Evolutionary conservation across 108 stramenopile species (phyloP).

Genomic region (Bacterosira constricta): DNA sequence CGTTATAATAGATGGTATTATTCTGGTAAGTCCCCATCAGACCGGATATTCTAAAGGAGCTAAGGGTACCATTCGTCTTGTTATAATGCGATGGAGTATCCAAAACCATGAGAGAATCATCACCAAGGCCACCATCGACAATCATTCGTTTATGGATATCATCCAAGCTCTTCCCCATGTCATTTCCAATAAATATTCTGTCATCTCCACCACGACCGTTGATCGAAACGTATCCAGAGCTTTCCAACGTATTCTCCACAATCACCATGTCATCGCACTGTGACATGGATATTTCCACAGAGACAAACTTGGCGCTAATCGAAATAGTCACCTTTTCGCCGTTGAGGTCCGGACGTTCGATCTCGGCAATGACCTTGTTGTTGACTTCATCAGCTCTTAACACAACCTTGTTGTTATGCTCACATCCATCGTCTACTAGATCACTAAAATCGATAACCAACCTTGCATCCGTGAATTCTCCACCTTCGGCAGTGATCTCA

Average conservation of each 20-base stretch:
- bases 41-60: too few relatives aligned
- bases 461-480: not conserved
- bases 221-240: constrained; percentile 9
- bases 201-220: constrained; percentile 15
- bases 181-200: constrained; percentile 24
- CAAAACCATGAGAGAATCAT: not conserved
- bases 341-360: not conserved
- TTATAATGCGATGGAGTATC: too few relatives aligned
- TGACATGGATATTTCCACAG: not conserved
- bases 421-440: not conserved
- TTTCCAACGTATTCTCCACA: constrained; percentile 3
- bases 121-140: constrained; percentile 23
- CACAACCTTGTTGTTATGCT: not conserved
- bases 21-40: too few relatives aligned
- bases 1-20: too few relatives aligned
- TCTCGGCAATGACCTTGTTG: not conserved
- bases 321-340: not conserved
- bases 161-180: not conserved
- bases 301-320: not conserved
- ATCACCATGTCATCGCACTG: constrained; percentile 31
- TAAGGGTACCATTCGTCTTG: too few relatives aligned
- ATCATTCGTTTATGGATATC: constrained; percentile 2
- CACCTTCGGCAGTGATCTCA: not conserved
- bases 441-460: not conserved
- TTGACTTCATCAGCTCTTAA: not conserved